Evolutionary conservation across 306 rosid species (phyloP).

Genomic region (Cicer pinnatifidum): DNA sequence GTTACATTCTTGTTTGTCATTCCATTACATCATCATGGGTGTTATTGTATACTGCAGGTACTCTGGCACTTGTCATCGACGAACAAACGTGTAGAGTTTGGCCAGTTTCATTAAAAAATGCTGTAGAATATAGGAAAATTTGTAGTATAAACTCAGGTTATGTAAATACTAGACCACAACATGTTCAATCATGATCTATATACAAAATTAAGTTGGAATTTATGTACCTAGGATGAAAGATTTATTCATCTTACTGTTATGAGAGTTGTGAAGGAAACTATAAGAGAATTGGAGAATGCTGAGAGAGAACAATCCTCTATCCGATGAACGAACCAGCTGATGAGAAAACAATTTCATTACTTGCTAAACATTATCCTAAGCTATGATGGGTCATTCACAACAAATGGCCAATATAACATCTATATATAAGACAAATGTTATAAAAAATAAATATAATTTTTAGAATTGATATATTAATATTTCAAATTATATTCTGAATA

Average conservation of each 20-base stretch:
- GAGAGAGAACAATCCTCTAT: not conserved
- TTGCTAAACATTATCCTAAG: not conserved
- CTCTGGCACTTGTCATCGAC: conserved; percentile 30
- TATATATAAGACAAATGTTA: too few relatives aligned
- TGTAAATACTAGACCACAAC: conserved; percentile 24
- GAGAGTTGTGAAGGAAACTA: not conserved
- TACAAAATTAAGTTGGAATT: conserved; percentile 10
- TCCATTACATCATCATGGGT: conserved; percentile 26
- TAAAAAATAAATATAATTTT: too few relatives aligned
- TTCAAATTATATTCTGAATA: too few relatives aligned
- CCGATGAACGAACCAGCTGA: not conserved
- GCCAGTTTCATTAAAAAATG: conserved; percentile 39
- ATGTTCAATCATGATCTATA: not conserved
- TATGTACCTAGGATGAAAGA: not conserved
- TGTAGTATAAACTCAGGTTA: not conserved
- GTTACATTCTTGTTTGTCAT: conserved; percentile 22
- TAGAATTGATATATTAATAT: too few relatives aligned
- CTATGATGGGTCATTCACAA: not conserved
- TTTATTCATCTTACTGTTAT: not conserved
- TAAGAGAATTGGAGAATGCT: not conserved
- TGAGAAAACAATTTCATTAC: not conserved
- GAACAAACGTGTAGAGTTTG: conserved; percentile 5
- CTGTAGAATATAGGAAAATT: conserved; percentile 31
- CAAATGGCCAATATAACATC: not conserved
- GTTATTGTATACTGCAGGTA: conserved; percentile 41